Conservation (phyloP, 208 protist genomes). For the Phytomonas sp. region DNA sequence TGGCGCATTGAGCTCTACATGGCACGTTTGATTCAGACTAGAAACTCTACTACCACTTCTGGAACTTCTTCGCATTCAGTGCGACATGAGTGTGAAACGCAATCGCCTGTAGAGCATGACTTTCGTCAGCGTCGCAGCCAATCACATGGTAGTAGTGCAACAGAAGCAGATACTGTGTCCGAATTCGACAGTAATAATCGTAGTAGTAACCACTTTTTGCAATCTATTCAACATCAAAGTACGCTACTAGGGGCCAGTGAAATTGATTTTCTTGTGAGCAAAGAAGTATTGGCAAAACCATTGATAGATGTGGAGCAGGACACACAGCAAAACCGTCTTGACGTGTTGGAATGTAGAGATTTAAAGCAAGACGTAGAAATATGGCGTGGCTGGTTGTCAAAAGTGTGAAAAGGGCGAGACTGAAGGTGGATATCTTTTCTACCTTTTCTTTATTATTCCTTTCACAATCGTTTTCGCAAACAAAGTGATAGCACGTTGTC, state of each 20-base stretch:
- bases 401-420: conserved; percentile 20
- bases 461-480: background rate
- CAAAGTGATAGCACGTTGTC: background rate
- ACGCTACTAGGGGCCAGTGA: conserved; percentile 27
- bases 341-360: conserved; percentile 47
- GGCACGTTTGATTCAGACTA: conserved; percentile 22
- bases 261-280: background rate
- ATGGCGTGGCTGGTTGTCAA: conserved; percentile 62
- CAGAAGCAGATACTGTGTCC: background rate
- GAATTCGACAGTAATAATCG: background rate
- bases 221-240: background rate
- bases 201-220: background rate
- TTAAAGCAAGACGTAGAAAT: conserved; percentile 43
- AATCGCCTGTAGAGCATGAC: background rate
- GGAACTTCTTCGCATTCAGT: background rate
- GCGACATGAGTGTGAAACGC: background rate
- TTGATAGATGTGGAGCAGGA: conserved; percentile 59
- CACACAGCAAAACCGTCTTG: conserved; percentile 29
- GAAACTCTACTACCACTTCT: background rate
- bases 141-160: background rate
- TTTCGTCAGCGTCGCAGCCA: background rate
- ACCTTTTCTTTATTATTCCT: background rate
- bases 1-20: conserved; percentile 68
- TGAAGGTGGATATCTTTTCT: background rate
- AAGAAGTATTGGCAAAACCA: conserved; percentile 23